A percentile compares a stretch with the other conserved stretches of the same genome.
Conservation (phyloP, 345 rosid species). For the Heritiera littoralis region DNA sequence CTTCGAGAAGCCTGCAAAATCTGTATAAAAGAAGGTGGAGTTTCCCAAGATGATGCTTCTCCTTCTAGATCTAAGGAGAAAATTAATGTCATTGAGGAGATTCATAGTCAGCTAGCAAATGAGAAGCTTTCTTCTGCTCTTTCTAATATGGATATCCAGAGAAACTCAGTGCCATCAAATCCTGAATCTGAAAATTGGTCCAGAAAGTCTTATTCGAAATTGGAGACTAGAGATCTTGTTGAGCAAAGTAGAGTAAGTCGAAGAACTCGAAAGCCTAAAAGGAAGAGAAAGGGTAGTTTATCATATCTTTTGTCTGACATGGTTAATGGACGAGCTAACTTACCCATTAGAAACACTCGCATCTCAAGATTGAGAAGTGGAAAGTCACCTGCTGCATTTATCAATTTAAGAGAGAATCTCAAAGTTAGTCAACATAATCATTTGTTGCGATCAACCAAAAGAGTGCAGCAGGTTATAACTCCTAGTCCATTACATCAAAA, state of each 20-base stretch:
- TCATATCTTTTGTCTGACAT: slow-evolving; percentile 6
- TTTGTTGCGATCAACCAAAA: slow-evolving; percentile 52
- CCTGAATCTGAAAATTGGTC: slow-evolving; percentile 10
- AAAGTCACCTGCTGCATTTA: slow-evolving; percentile 11
- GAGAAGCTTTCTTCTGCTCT: slow-evolving; percentile 13
- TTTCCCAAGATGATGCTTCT: slow-evolving; percentile 19
- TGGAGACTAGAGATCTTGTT: neutral
- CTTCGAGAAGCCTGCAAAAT: slow-evolving; percentile 51
- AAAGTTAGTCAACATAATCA: slow-evolving; percentile 13
- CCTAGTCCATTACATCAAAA: slow-evolving; percentile 39
- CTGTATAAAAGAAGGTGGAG: slow-evolving; percentile 21
- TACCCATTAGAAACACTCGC: slow-evolving; percentile 19
- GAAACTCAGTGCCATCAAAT: slow-evolving; percentile 17
- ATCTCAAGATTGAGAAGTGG: slow-evolving; percentile 13
- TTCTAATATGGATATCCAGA: slow-evolving; percentile 13
- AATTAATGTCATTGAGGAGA: slow-evolving; percentile 14
- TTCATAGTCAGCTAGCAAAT: slow-evolving; percentile 15
- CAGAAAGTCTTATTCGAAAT: slow-evolving; percentile 1
- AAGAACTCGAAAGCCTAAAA: slow-evolving; percentile 27
- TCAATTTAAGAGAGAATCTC: slow-evolving; percentile 10
- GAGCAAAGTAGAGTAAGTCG: slow-evolving; percentile 11
- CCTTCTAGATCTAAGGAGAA: slow-evolving; percentile 6
- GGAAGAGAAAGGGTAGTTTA: slow-evolving; percentile 29
- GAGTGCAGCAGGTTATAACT: slow-evolving; percentile 42
- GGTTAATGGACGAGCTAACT: slow-evolving; percentile 20